phyloP scores from a whole-genome alignment of 208 protist species.

The Vickermania spadyakhi region DNA sequence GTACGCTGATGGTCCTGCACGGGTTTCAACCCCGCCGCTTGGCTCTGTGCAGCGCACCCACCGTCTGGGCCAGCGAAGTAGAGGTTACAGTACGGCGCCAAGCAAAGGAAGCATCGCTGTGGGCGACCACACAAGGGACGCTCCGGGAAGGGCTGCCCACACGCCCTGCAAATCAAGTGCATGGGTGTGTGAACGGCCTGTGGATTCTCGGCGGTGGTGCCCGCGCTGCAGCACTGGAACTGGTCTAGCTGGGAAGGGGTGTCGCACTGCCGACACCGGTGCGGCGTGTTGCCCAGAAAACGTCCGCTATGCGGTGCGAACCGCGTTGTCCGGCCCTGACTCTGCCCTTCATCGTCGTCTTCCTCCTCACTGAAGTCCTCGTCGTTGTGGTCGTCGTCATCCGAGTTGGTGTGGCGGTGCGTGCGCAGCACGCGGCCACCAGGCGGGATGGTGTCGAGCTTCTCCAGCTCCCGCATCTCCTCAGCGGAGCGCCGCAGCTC shows the following conservation, averaged over 20 bases:
- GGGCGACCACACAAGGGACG: slow-evolving; percentile 59
- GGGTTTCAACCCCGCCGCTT: slow-evolving; percentile 7
- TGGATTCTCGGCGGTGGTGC: background rate
- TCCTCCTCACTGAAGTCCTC: slow-evolving; percentile 9
- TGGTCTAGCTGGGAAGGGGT: slow-evolving; percentile 37
- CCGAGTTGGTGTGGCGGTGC: slow-evolving; percentile 13
- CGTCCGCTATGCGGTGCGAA: background rate
- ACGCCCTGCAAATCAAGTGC: slow-evolving; percentile 44
- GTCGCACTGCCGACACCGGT: slow-evolving; percentile 44
- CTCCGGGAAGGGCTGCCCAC: slow-evolving; percentile 43
- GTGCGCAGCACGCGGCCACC: slow-evolving; percentile 21
- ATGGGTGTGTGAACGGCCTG: background rate
- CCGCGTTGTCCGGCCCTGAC: background rate
- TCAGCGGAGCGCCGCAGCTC: slow-evolving; percentile 16
- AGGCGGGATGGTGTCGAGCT: slow-evolving; percentile 43
- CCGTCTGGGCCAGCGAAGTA: slow-evolving; percentile 42
- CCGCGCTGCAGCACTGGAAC: slow-evolving; percentile 45
- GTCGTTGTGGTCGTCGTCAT: slow-evolving; percentile 7
- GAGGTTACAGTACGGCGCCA: slow-evolving; percentile 53
- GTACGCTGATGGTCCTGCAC: slow-evolving; percentile 11
- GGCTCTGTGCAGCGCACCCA: slow-evolving; percentile 13
- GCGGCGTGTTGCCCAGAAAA: slow-evolving; percentile 2
- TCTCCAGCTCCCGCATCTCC: slow-evolving; percentile 35
- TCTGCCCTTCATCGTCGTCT: background rate
- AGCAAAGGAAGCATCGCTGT: slow-evolving; percentile 78